Percentiles rank a stretch among this genome's conserved stretches.
phyloP scores from a whole-genome alignment of 306 rosid genomes.

The Cicer yamashitae region DNA sequence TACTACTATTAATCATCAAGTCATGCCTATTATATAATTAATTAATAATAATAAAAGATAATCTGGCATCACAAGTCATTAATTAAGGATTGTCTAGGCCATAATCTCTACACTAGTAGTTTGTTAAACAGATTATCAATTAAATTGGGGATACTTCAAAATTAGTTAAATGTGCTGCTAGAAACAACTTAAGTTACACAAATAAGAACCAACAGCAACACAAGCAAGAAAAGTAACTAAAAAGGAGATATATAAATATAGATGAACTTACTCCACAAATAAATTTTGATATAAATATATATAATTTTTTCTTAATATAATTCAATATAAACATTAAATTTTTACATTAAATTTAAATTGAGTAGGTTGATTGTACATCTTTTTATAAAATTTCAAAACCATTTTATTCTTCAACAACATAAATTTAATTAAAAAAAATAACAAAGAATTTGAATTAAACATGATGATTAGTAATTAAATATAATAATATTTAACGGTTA shows the following conservation, averaged over 20 bases:
- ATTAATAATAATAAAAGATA: slow-evolving; percentile 28
- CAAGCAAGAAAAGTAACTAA: slow-evolving; percentile 32
- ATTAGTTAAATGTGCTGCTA: slow-evolving; percentile 20
- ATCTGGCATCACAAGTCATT: slow-evolving; percentile 48
- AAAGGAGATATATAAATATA: background rate
- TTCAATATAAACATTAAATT: background rate
- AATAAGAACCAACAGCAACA: slow-evolving; percentile 1
- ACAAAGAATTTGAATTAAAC: background rate
- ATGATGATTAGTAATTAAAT: too few relatives aligned
- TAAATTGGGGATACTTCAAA: background rate
- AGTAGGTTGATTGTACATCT: too few relatives aligned
- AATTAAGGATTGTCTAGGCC: slow-evolving; percentile 29
- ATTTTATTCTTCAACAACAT: background rate
- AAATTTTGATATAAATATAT: background rate
- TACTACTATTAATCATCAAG: slow-evolving; percentile 32
- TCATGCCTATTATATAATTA: slow-evolving; percentile 12
- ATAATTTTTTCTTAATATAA: background rate
- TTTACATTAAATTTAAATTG: too few relatives aligned
- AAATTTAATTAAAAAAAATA: too few relatives aligned
- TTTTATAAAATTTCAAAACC: background rate
- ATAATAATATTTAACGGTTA: too few relatives aligned
- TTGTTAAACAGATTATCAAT: slow-evolving; percentile 20
- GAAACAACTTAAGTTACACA: slow-evolving; percentile 18
- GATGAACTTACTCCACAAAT: background rate
- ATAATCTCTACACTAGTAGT: background rate